Evolutionary conservation across 257 asterid genomes (phyloP), one percentile per base, ranked within the genome.

Genomic region (Scutellaria galericulata): DNA sequence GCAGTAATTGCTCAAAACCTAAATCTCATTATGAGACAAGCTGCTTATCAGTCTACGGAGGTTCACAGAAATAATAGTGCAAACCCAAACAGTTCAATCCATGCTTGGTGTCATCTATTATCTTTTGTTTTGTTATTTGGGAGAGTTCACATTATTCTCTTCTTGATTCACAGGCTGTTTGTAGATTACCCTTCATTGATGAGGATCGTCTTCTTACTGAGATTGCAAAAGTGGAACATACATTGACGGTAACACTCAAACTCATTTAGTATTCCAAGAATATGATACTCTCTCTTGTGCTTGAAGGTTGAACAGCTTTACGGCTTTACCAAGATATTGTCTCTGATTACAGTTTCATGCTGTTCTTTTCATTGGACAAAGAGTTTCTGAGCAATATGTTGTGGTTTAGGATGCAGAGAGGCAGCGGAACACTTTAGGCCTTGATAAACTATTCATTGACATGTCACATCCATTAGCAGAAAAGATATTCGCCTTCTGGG

Each of bases 111-210:
- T 68, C 72, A 61, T n/a, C 9, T 58, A 14, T 24, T 22, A 18
- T 39, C 59, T 64, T 15, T 44, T 61, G 40, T 52, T 9, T 47
- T 35, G 7, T 47, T 41, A 24, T 50, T 58, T 60, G 18, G 66
- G 46, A 41, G 53, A 55, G 56, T 74, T 64, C 22, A 51, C 39
- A 65, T 31, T 50, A 46, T 55, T 65, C 53, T 67, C 71, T 63
- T 72, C 46, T 68, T 66, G 62, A 68, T 64, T 79, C 68, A 18
- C 85, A 88, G 91, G 95, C 87, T 63, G 79, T 88, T 20, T 83
- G 90, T 77, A 84, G 77, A 77, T 72, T 88, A 73, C 95, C 95
- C 71, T 88, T 88, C 69, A 84, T 88, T 6, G 83, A 88, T 7
- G 91, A 86, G 76, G 54, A 37, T 50, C 90, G 90, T 15, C 91